Percentiles rank a stretch among this genome's conserved stretches.
phyloP scores from a whole-genome alignment of 768 basidiomycete genomes.

The Suillus decipiens region DNA sequence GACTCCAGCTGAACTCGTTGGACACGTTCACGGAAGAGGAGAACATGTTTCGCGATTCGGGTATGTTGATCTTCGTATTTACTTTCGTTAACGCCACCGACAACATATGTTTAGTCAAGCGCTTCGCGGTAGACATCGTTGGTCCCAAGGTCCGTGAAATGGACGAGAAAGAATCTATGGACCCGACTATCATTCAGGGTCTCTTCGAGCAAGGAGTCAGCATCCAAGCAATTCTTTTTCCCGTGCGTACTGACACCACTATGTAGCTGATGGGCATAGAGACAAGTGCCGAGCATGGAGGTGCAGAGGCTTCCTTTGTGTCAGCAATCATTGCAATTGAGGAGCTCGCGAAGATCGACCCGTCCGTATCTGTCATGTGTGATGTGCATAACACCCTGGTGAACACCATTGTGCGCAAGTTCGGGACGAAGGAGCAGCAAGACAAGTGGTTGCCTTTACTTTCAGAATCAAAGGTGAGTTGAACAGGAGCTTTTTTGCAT shows the following conservation, averaged over 20 bases:
- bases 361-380: constrained; percentile 93
- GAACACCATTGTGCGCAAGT: constrained; percentile 88
- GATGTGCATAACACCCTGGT: constrained; percentile 99
- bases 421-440: constrained; percentile 83
- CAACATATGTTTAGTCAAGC: constrained; percentile 56
- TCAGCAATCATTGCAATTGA: constrained; percentile 96
- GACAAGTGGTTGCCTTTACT: constrained; percentile 88
- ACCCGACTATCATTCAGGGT: constrained; percentile 79
- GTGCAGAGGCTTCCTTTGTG: constrained; percentile 90
- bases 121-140: constrained; percentile 88
- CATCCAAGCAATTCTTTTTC: background rate
- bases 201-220: constrained; percentile 94
- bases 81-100: background rate
- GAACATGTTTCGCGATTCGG: constrained; percentile 87
- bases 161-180: constrained; percentile 98
- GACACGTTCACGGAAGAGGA: constrained; percentile 93
- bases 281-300: constrained; percentile 79
- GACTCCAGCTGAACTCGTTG: constrained; percentile 55
- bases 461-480: constrained; percentile 67
- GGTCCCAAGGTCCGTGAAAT: constrained; percentile 92
- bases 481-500: background rate
- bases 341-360: constrained; percentile 95
- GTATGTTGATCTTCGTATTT: constrained; percentile 42
- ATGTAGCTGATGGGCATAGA: constrained; percentile 96
- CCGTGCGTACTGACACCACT: constrained; percentile 1